Evolutionary conservation across 1,284 basidiomycete genomes (phyloP).

Genomic region (Macrocystidia cucumis): DNA sequence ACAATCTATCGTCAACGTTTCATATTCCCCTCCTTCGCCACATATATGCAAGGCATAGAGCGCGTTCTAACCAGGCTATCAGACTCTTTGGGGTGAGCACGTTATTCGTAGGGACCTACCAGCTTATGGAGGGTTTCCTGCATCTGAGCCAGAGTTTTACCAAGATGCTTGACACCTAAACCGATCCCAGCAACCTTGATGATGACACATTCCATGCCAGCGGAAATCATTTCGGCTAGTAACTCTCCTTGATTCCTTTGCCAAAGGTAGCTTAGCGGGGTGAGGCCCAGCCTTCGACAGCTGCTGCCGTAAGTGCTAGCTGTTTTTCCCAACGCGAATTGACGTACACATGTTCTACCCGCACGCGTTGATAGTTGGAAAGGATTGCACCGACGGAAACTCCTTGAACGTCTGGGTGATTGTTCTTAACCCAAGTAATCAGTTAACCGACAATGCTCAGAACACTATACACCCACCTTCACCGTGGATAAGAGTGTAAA

Average conservation of each 20-base stretch:
- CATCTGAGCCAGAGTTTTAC: conserved; percentile 73
- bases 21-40: conserved; percentile 98
- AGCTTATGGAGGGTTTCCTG: conserved; percentile 67
- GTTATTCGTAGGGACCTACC: conserved; percentile 30
- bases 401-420: conserved; percentile 80
- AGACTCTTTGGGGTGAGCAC: neutral
- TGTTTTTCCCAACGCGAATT: too few species aligned
- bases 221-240: conserved; percentile 80
- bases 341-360: conserved; percentile 93
- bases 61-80: conserved; percentile 43
- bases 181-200: conserved; percentile 98
- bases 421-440: conserved; percentile 33
- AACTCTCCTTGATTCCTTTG: conserved; percentile 84
- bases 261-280: conserved; percentile 89
- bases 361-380: conserved; percentile 94
- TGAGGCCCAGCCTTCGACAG: conserved; percentile 76
- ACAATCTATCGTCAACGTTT: conserved; percentile 87
- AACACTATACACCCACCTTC: conserved; percentile 46
- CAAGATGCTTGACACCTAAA: conserved; percentile 72
- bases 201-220: conserved; percentile 76
- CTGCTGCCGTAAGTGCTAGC: too few species aligned
- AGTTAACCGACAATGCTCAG: conserved; percentile 3
- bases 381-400: conserved; percentile 96
- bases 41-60: conserved; percentile 91
- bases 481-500: conserved; percentile 71